These are phyloP conservation scores for Diutina siamensis DNA, from an alignment of 1,139 yeast species.

Conservation along the genomic window DNA sequence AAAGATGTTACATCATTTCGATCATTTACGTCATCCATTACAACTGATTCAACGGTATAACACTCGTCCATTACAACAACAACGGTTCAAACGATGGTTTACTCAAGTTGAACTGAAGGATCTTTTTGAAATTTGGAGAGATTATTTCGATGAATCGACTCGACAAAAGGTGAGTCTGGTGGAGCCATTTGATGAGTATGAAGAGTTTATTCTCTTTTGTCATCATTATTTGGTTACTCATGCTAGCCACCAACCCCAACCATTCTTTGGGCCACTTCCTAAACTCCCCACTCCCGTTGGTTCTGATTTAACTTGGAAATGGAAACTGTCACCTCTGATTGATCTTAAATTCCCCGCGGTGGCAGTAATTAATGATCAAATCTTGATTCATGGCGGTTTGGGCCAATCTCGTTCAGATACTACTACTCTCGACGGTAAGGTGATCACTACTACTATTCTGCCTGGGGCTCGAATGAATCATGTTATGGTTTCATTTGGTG, in stretches of 20 bases:
- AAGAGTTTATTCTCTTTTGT: slow-evolving; percentile 65
- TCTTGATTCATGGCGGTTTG: slow-evolving; percentile 45
- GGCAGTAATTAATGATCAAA: slow-evolving; percentile 13
- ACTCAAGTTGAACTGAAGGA: slow-evolving; percentile 40
- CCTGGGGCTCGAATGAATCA: slow-evolving; percentile 54
- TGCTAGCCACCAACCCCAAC: slow-evolving; percentile 32
- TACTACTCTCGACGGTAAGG: slow-evolving; percentile 12
- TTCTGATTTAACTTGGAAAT: no score
- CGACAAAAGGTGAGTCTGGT: slow-evolving; percentile 34
- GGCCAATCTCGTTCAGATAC: slow-evolving; percentile 28
- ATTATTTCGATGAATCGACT: slow-evolving; percentile 25
- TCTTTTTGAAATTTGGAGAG: slow-evolving; percentile 47
- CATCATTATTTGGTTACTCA: slow-evolving; percentile 67
- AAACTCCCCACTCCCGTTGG: neutral
- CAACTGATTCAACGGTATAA: slow-evolving; percentile 57
- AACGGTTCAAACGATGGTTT: slow-evolving; percentile 38
- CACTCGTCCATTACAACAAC: slow-evolving; percentile 33
- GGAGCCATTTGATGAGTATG: slow-evolving; percentile 78
- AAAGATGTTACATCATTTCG: slow-evolving; percentile 67
- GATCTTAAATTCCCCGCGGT: slow-evolving; percentile 41
- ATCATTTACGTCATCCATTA: slow-evolving; percentile 55
- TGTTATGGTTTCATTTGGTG: slow-evolving; percentile 26
- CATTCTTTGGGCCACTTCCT: neutral
- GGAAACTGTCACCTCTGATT: slow-evolving; percentile 6
- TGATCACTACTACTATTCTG: slow-evolving; percentile 6